A percentile compares a stretch with the other conserved stretches of the same genome.
Evolutionary conservation across 2,329 filamentous ascomycete genomes (phyloP).

Genomic region (Mycosphaerella arachidis): DNA sequence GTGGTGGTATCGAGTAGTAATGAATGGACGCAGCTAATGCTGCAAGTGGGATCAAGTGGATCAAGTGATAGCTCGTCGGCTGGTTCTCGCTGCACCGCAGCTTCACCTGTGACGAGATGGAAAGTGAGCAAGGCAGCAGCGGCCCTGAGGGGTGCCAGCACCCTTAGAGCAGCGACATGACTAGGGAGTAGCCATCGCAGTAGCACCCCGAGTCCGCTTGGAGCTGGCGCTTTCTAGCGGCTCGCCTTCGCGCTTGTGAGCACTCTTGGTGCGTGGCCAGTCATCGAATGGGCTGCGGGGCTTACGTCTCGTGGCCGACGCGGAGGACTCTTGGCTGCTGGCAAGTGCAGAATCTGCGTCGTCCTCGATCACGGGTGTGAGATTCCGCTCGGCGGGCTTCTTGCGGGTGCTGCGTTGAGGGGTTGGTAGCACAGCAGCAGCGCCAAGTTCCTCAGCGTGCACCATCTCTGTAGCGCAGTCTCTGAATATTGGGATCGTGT

Average conservation of each 20-base stretch:
- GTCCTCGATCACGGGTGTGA: conserved; percentile 30
- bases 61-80: not conserved
- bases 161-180: not conserved
- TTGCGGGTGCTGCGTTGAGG: conserved; percentile 26
- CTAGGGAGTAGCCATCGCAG: not conserved
- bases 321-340: conserved; percentile 1
- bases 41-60: not conserved
- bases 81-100: conserved; percentile 2
- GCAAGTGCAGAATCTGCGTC: conserved; percentile 15
- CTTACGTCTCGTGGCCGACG: conserved; percentile 13
- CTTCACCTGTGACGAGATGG: not conserved
- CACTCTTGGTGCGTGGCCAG: conserved; percentile 61
- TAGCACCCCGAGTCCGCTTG: conserved; percentile 16
- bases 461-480: conserved; percentile 17
- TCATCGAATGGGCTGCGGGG: conserved; percentile 59
- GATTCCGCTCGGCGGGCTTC: conserved; percentile 9
- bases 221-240: conserved; percentile 1
- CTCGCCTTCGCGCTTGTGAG: conserved; percentile 20
- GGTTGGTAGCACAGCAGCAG: conserved; percentile 8
- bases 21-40: not conserved
- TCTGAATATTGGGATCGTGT: conserved; percentile 26
- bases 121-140: not conserved
- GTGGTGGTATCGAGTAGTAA: not conserved
- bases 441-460: not conserved
- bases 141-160: not conserved